Base-by-base conservation (phyloP, 345 rosid species). In the Eucalyptus grandis region DNA sequence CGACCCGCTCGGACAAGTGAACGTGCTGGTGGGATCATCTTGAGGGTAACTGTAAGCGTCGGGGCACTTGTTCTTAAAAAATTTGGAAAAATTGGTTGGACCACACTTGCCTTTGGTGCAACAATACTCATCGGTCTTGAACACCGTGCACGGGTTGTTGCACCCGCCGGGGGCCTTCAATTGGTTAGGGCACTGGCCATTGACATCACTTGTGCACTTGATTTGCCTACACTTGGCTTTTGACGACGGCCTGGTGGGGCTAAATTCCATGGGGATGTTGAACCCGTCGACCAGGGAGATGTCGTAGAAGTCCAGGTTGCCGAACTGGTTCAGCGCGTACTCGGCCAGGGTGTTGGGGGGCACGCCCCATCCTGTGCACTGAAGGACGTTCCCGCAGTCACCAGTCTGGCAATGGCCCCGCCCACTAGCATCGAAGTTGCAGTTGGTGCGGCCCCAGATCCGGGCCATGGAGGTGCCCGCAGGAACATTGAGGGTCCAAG, bases 331-430 rank as follows among this genome's bases (percentile, higher is more conserved):
- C 6, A 91, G 89, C 8, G 92, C 92, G 82, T 69, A 90, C 87
- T 92, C 93, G 9, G 91, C 94, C 43, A 92, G 86, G 10, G 93
- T 92, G 89, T 92, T 92, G 6, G 92, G 94, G 14, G 92, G 89
- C n/a, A 53, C 14, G 22, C 94, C 94, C 49, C 60, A 91, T 34
- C n/a, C 90, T 51, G 85, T 51, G 90, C 94, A 92, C 34, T 81
- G 47, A 24, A 90, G 91, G 87, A 90, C 87, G 9, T 86, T 87
- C 3, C 90, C 91, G 30, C 94, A 92, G 43, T 91, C 94, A 2
- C 94, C 94, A 4, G 94, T 92, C 50, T 89, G 58, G 58, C 94
- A 92, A 21, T 43, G 58, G 37, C 94, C 94, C 24, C 86, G 65
- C 7, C 94, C 94, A 13, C 91, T 47, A 3, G 80, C 91, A 37